Percentiles rank a stretch among this genome's conserved stretches.
Conservation (phyloP, 257 asterid species). For the Solanum verrucosum region DNA sequence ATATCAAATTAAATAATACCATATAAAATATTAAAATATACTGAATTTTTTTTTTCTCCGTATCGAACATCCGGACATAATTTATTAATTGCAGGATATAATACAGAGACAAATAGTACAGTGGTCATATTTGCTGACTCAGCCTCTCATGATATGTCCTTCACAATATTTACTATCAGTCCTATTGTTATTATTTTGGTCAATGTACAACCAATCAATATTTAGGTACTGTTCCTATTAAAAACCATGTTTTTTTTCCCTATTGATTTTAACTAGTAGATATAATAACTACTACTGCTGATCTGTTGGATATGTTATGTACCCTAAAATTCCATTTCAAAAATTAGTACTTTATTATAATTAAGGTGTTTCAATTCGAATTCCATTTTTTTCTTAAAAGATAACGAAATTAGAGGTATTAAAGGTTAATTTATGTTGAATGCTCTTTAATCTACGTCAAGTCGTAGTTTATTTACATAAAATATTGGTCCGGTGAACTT, state of each 20-base stretch:
- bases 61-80: neutral
- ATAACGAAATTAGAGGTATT: neutral
- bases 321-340: neutral
- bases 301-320: neutral
- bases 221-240: neutral
- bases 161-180: neutral
- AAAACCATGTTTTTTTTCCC: neutral
- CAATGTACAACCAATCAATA: neutral
- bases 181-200: neutral
- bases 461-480: neutral
- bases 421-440: neutral
- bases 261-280: neutral
- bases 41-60: neutral
- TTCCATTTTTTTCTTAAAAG: neutral
- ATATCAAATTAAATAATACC: no score
- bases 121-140: neutral
- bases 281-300: neutral
- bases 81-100: neutral
- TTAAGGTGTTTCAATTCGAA: neutral
- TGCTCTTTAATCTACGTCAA: neutral
- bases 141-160: neutral
- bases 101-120: neutral
- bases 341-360: neutral
- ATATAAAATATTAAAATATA: no score
- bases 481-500: neutral